These are phyloP conservation scores for Zygosaccharomyces kombuchaensis DNA, from an alignment of 805 yeast species.

Conservation along the genomic window DNA sequence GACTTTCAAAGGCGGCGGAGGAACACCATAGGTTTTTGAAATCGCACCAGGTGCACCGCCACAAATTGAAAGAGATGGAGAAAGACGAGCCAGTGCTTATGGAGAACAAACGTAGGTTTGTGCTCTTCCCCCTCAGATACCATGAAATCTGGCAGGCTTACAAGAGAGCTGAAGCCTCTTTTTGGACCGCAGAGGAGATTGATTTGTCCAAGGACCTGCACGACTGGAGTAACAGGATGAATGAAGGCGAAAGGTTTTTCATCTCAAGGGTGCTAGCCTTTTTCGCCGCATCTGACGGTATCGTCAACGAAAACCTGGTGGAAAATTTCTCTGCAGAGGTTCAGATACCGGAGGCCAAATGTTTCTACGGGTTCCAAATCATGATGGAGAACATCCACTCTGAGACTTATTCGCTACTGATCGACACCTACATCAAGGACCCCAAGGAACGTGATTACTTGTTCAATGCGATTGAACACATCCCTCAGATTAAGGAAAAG, in stretches of 20 bases:
- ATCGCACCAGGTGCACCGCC: constrained; percentile 67
- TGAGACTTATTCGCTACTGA: constrained; percentile 91
- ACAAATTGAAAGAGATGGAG: constrained; percentile 66
- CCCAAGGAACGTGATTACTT: constrained; percentile 86
- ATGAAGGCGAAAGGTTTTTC: constrained; percentile 88
- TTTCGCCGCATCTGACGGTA: constrained; percentile 98
- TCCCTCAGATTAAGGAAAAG: constrained; percentile 93
- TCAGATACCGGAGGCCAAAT: constrained; percentile 95
- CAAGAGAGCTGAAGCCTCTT: constrained; percentile 98
- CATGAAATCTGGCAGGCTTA: constrained; percentile 99
- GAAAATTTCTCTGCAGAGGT: constrained; percentile 98
- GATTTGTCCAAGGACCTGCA: constrained; percentile 86
- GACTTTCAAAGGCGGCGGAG: constrained; percentile 33
- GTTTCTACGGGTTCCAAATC: constrained; percentile 98
- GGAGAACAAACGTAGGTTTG: constrained; percentile 86
- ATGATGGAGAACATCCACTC: constrained; percentile 99
- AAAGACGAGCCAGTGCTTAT: constrained; percentile 81
- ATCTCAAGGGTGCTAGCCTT: constrained; percentile 91
- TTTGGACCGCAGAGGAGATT: constrained; percentile 99
- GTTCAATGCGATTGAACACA: constrained; percentile 93
- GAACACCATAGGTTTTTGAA: constrained; percentile 54
- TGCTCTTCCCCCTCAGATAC: constrained; percentile 92
- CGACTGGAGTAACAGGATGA: constrained; percentile 90
- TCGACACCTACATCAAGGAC: constrained; percentile 94
- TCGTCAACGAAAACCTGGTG: constrained; percentile 94